Evolutionary conservation across 208 protist genomes (phyloP), one percentile per base, ranked within the genome.

Genomic region (Borovskyia barvae): DNA sequence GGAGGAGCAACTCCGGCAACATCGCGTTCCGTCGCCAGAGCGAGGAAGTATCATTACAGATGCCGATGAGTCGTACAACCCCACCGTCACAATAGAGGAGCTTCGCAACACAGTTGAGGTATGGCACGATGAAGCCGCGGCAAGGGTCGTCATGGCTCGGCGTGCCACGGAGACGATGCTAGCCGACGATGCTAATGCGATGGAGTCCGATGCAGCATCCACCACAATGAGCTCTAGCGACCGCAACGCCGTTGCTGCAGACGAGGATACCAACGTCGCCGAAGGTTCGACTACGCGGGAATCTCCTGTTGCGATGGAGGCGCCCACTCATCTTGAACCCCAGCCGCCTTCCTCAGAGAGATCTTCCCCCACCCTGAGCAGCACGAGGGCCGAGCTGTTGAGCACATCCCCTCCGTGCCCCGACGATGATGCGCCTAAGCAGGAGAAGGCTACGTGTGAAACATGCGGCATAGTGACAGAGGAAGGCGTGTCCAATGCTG

Each of bases 71-170:
- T 1, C 25, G 14, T 40, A 36, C 15, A 28, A 14, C 14, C 30
- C 35, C 1, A 36, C 22, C 14, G 49, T 66, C 15, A 59, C 43
- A 17, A 26, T 72, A 11, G 22, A 22, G 2, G 58, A 77, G 29
- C 33, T 69, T 7, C 51, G 50, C 3, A 43, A 56, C 15, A 72
- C 54, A 9, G 41, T 67, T 9, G 46, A 36, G 5, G 47, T 48
- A 14, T 70, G 58, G 62, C 42, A 66, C 5, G 7, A 37, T 4
- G 56, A 63, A 36, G 29, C 40, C 25, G 12, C 41, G 22, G 20
- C 29, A n/a, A 56, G 52, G n/a, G 42, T 33, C 4, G 37, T 43
- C 1, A 33, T 43, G 29, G n/a, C 40, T 22, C 25, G 17, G 42
- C 30, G 47, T 0, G 2, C n/a, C 6, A 40, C 35, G 11, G 35